Evolutionary conservation across 148 eudicot genomes (phyloP), one percentile per base, ranked within the genome.

Genomic region (Mesembryanthemum crystallinum): DNA sequence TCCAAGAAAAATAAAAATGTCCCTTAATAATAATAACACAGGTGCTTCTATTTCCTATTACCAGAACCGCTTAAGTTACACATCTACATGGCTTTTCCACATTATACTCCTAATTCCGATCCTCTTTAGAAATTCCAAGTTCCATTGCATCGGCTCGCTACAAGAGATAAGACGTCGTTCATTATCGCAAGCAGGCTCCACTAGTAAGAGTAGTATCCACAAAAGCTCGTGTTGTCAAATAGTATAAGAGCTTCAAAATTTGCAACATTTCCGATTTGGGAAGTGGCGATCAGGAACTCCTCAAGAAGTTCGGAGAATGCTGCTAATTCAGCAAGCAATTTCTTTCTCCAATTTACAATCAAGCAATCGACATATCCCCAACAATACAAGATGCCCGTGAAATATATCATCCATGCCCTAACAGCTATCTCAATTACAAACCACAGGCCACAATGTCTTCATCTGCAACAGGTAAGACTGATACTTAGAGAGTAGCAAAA

Each of bases 31-130:
- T 30, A 55, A 52, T 54, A 35, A 28, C 24, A 77, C 67, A 54
- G 58, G 64, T 51, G 33, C 78, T 67, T 81, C 81, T 73, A 77
- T 73, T 29, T 62, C 66, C 80, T 77, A 77, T 81, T 37, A 81
- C 42, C 28, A 43, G 63, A 75, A 71, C 63, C 62, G 4, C 62
- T 77, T 30, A 80, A 82, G 77, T 73, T 80, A 85, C 83, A 79
- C 79, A 72, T 80, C 81, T 80, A 78, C 81, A 71, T 21, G 60
- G 67, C 73, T 86, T 81, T 79, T 86, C 81, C 66, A 76, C 83
- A 81, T 77, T 63, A 77, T 80, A 78, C 43, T 76, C 73, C 59
- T 80, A 71, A 77, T 45, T 57, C 52, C 18, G 33, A 27, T 74
- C 77, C 73, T 42, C 39, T 60, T 32, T 2, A 55, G 73, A 57